Evolutionary conservation across 441 rosid genomes (phyloP).

Genomic region (Adansonia rubrostipa): DNA sequence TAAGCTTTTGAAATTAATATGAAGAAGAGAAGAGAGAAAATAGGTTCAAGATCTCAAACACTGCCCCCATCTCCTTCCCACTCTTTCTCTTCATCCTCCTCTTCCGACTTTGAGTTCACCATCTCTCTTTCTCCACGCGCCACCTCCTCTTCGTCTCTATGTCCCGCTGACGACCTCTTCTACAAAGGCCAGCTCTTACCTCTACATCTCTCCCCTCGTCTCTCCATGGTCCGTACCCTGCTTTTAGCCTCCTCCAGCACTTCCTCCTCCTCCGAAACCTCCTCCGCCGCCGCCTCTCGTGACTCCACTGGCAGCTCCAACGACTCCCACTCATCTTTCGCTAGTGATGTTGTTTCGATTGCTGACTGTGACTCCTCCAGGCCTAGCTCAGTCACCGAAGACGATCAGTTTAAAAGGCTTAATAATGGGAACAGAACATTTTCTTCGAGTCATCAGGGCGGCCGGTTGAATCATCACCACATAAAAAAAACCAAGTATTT

Average conservation of each 20-base stretch:
- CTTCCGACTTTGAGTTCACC: conserved; percentile 89
- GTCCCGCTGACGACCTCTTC: conserved; percentile 93
- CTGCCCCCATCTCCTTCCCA: conserved; percentile 72
- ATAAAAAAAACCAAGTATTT: conserved; percentile 61
- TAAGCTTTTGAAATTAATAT: conserved; percentile 20
- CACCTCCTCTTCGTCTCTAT: conserved; percentile 63
- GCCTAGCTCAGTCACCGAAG: conserved; percentile 81
- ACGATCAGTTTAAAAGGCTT: conserved; percentile 59
- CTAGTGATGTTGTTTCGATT: conserved; percentile 47
- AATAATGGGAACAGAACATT: conserved; percentile 25
- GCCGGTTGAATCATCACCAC: conserved; percentile 21
- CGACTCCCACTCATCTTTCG: conserved; percentile 65
- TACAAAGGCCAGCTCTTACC: conserved; percentile 97
- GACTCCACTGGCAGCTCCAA: conserved; percentile 82
- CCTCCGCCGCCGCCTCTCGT: conserved; percentile 69
- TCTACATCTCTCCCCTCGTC: conserved; percentile 86
- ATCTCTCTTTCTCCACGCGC: conserved; percentile 66
- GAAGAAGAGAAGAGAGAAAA: conserved; percentile 47
- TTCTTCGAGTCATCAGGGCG: background rate
- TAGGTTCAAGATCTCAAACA: conserved; percentile 55
- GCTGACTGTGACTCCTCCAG: conserved; percentile 76
- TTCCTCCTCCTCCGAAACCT: conserved; percentile 62
- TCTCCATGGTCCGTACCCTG: conserved; percentile 90
- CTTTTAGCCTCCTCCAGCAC: conserved; percentile 67
- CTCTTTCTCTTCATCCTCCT: conserved; percentile 78